Percentiles rank a stretch among this genome's conserved stretches.
Evolutionary conservation across 2,329 filamentous ascomycete species (phyloP).

Genomic region (Aspergillus nomiae): DNA sequence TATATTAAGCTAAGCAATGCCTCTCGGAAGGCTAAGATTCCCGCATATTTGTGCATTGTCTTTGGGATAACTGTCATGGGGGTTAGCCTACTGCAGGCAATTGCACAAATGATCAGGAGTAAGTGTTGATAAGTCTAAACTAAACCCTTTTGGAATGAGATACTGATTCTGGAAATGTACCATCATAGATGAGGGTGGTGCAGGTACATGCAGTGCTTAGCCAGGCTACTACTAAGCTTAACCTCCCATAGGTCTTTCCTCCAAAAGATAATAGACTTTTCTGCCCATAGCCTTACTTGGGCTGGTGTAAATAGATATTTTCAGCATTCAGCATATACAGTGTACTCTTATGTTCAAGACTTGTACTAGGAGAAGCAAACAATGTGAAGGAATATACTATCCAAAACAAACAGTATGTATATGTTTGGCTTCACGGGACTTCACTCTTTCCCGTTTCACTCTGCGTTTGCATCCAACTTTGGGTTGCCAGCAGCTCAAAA

Average conservation of each 20-base stretch:
- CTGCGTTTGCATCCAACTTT: not conserved
- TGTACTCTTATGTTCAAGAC: not conserved
- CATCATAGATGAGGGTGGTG: conserved; percentile 36
- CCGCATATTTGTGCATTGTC: conserved; percentile 68
- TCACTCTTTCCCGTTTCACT: not conserved
- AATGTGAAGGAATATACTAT: not conserved
- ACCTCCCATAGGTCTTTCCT: not conserved
- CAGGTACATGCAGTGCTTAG: conserved; percentile 32
- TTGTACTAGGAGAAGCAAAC: not conserved
- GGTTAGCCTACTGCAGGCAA: conserved; percentile 74
- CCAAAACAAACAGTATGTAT: not conserved
- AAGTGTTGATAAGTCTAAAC: conserved; percentile 28
- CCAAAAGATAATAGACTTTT: conserved; percentile 13
- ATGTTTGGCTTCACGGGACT: not conserved
- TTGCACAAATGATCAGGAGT: conserved; percentile 64
- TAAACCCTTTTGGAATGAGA: not conserved
- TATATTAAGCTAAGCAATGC: conserved; percentile 88
- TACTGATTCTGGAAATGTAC: conserved; percentile 14
- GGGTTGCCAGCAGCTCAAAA: not conserved
- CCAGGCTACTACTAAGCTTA: not conserved
- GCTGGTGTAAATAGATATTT: not conserved
- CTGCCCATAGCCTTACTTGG: not conserved
- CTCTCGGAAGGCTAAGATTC: conserved; percentile 72
- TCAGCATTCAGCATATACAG: not conserved
- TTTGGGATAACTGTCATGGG: conserved; percentile 82